phyloP scores from a whole-genome alignment of 75 land plant species.

The Chamaecyparis obtusa region DNA sequence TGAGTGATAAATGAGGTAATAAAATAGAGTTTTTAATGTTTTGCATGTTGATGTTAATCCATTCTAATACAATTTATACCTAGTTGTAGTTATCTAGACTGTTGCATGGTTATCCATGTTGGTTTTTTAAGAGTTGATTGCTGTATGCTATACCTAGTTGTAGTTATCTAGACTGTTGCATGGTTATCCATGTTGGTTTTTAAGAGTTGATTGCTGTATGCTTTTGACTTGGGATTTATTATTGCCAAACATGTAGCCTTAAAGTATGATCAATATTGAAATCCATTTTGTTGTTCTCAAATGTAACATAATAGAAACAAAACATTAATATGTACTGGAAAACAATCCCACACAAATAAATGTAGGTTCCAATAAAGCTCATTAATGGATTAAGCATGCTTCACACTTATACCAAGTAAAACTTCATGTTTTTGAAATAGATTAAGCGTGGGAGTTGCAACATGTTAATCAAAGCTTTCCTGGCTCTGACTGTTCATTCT shows the following conservation, averaged over 20 bases:
- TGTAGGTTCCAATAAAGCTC: too few relatives aligned
- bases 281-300: background rate
- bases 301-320: background rate
- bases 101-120: too few relatives aligned
- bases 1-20: background rate
- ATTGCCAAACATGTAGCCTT: too few relatives aligned
- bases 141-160: background rate
- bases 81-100: background rate
- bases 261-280: background rate
- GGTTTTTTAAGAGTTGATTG: background rate
- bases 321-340: background rate
- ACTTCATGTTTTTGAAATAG: too few relatives aligned
- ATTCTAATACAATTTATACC: background rate
- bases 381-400: too few relatives aligned
- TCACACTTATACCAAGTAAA: too few relatives aligned
- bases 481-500: too few relatives aligned
- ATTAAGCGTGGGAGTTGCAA: too few relatives aligned
- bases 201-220: background rate
- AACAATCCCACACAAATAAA: too few relatives aligned
- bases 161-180: background rate
- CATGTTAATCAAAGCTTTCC: too few relatives aligned
- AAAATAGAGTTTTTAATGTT: background rate
- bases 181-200: too few relatives aligned
- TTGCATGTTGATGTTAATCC: background rate
- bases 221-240: background rate